Conservation (phyloP, 202 grass and related monocot genomes). For the Schoenoplectus tabernaemontani region DNA sequence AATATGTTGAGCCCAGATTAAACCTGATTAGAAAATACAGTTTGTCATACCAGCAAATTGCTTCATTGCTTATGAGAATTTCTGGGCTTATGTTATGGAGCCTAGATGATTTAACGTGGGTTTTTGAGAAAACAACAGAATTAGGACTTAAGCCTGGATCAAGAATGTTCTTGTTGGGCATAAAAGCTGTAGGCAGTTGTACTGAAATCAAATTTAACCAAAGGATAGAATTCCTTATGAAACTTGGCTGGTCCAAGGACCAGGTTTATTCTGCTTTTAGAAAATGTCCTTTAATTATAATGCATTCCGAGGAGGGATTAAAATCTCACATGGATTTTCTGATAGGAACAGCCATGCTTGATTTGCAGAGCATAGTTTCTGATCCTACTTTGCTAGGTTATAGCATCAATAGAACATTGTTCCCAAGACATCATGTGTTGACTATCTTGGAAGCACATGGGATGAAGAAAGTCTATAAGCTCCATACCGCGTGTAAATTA, state of each 20-base stretch:
- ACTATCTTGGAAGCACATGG: conserved; percentile 38
- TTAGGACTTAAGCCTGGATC: neutral
- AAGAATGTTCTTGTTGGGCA: neutral
- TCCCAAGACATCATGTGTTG: conserved; percentile 27
- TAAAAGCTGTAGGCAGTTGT: neutral
- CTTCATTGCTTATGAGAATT: conserved; percentile 23
- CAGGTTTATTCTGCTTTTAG: neutral
- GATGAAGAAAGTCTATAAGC: neutral
- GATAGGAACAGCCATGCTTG: neutral
- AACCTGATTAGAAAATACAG: conserved; percentile 30
- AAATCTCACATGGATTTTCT: conserved; percentile 19
- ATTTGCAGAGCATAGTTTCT: neutral
- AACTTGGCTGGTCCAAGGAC: neutral
- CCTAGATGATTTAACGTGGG: neutral
- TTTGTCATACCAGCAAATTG: conserved; percentile 33
- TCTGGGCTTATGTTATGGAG: conserved; percentile 17
- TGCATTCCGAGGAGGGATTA: neutral
- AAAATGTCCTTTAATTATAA: neutral
- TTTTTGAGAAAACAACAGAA: neutral
- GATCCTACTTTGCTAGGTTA: neutral
- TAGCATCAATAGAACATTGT: conserved; percentile 11
- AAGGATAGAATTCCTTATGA: neutral
- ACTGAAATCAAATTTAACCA: neutral
- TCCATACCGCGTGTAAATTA: neutral
- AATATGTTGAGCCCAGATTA: conserved; percentile 17